These are phyloP conservation scores for Acrocalymma vagum DNA, from an alignment of 2,329 filamentous ascomycete genomes.

Conservation along the genomic window DNA sequence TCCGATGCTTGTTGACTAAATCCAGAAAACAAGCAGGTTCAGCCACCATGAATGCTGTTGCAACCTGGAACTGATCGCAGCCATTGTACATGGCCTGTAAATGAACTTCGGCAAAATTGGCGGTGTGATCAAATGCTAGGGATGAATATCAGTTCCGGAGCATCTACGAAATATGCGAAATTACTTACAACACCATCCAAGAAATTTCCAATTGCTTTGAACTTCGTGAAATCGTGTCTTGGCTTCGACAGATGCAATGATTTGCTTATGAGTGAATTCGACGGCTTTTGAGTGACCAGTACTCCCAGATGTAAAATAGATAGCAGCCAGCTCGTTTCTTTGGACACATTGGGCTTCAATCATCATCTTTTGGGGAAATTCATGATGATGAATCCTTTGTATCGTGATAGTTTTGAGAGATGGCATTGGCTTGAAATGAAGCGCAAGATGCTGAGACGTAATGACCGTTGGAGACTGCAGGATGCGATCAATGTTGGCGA, in stretches of 20 bases:
- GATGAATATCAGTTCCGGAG: background rate
- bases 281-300: conserved; percentile 63
- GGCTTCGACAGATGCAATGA: conserved; percentile 52
- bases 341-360: background rate
- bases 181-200: conserved; percentile 16
- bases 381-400: background rate
- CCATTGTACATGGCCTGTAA: conserved; percentile 55
- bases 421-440: conserved; percentile 2
- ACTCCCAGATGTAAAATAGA: conserved; percentile 63
- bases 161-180: background rate
- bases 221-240: conserved; percentile 46
- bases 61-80: conserved; percentile 57
- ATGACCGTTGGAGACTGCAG: conserved; percentile 5
- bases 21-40: conserved; percentile 51
- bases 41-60: conserved; percentile 50
- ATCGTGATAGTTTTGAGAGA: conserved; percentile 5
- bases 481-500: conserved; percentile 12
- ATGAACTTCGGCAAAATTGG: conserved; percentile 61
- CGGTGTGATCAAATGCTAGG: conserved; percentile 62
- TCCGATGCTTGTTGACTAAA: conserved; percentile 50
- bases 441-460: conserved; percentile 5
- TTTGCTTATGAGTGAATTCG: conserved; percentile 52
- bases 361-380: background rate
- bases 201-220: conserved; percentile 58
- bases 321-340: conserved; percentile 15